Base-by-base conservation (phyloP, 2,329 filamentous ascomycete genomes). In the Pyricularia sp. region DNA sequence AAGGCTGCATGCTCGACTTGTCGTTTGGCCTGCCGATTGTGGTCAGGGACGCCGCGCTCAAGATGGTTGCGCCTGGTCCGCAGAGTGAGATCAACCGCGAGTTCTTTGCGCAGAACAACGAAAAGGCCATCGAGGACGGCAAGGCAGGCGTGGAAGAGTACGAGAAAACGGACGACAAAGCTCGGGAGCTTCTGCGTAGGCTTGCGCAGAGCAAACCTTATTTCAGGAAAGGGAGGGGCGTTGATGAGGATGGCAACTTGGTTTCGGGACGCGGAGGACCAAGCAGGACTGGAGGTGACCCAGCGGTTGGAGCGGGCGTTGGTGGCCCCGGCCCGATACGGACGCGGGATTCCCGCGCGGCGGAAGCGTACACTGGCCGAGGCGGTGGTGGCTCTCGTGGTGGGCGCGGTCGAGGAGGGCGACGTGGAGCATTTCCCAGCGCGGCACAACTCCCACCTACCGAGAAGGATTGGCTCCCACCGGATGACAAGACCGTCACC, bases 1-100 rank as follows among this genome's bases (percentile, higher is more conserved):
- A 99, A 82, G 94, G 91, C 81, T 99, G 95, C 83, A 98, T 98
- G 93, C 90, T 99, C 68, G 95, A 99, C 84, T 82, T 99, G 70
- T 94, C 92, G 14, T 99, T 98, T 76, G 96, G 95, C 28, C 84
- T 99, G 31, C 95, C 95, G 12, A 97, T 99, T 76, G 92, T 94
- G 17, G 92, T 99, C 70, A 89, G 95, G 76, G 95, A 99, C 83
- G 95, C 95, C 3, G 95, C 96, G 5, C 84, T 99, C 72, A 98
- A 98, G 83, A 97, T 99, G 91, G 92, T 98, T 61, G 94, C 94
- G 0, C 94, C 95, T 0, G 95, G 95, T 0, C 95, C 95, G 0
- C 88, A 93, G 72, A 97, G 92, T 77, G 91, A 92, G 69, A 92
- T 99, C 79, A 99, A 99, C 81, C 85, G 95, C 73, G 94, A 99